Percentiles rank a stretch among this genome's conserved stretches.
These are phyloP conservation scores for Diddensiella transvaalensis DNA, from an alignment of 805 yeast genomes.

Conservation along the genomic window DNA sequence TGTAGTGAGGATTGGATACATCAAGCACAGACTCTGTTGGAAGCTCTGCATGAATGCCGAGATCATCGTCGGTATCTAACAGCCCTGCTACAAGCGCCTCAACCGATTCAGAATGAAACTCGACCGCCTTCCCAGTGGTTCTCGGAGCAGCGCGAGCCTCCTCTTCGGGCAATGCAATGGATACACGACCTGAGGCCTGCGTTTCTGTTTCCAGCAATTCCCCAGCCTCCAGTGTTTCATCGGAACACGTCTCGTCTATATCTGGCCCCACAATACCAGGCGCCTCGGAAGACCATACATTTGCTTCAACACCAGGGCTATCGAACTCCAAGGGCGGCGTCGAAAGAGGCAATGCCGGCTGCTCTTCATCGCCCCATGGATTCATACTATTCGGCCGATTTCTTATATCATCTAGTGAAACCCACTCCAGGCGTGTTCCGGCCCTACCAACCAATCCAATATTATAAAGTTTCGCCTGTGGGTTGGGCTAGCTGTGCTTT, in stretches of 20 bases:
- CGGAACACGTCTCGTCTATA: too few species aligned
- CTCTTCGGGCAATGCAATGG: too few species aligned
- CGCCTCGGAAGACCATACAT: not conserved
- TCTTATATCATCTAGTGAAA: not conserved
- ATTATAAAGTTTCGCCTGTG: too few species aligned
- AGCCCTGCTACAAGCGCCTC: not conserved
- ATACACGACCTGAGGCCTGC: too few species aligned
- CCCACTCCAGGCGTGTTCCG: too few species aligned
- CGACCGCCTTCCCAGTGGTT: too few species aligned
- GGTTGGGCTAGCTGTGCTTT: too few species aligned
- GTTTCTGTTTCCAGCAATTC: too few species aligned
- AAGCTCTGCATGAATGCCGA: not conserved
- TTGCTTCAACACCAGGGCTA: not conserved
- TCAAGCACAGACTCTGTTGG: slow-evolving; percentile 2
- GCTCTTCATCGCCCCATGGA: not conserved
- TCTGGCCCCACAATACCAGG: too few species aligned
- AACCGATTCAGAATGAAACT: not conserved
- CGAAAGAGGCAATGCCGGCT: not conserved
- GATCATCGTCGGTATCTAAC: not conserved
- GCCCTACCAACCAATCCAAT: too few species aligned
- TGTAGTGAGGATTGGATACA: not conserved
- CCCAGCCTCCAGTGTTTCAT: too few species aligned
- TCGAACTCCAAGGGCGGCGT: not conserved
- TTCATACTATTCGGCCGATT: not conserved
- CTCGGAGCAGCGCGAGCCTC: too few species aligned